phyloP scores from a whole-genome alignment of 129 eudicot species.

The Solidago caesia region DNA sequence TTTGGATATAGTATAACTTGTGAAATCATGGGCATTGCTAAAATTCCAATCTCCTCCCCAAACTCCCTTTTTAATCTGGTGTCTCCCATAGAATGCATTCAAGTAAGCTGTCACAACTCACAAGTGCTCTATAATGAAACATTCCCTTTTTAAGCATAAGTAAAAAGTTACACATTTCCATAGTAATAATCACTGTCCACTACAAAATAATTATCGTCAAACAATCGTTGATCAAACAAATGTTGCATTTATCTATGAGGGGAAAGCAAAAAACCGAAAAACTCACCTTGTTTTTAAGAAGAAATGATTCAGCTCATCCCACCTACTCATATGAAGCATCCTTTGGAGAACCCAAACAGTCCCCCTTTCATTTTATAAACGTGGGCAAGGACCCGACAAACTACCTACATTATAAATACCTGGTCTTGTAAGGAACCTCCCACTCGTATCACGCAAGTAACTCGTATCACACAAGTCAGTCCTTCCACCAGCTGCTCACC shows the following conservation, averaged over 20 bases:
- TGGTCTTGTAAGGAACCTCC: slow-evolving; percentile 98
- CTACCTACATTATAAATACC: slow-evolving; percentile 65
- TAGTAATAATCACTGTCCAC: background rate
- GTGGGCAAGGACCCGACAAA: slow-evolving; percentile 50
- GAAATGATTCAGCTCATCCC: slow-evolving; percentile 85
- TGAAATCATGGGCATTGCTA: slow-evolving; percentile 74
- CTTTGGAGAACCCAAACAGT: slow-evolving; percentile 81
- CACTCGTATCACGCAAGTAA: no score
- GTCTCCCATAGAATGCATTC: slow-evolving; percentile 88
- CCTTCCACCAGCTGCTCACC: no score
- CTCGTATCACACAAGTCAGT: no score
- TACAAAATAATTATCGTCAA: background rate
- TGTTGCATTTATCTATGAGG: background rate
- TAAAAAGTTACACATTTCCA: background rate
- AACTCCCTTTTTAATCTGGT: slow-evolving; percentile 34
- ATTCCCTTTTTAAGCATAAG: slow-evolving; percentile 13
- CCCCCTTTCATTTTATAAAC: slow-evolving; percentile 52
- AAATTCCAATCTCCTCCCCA: slow-evolving; percentile 84
- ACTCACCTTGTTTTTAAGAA: slow-evolving; percentile 72
- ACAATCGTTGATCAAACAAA: slow-evolving; percentile 1
- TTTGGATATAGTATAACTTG: slow-evolving; percentile 65
- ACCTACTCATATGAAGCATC: slow-evolving; percentile 74
- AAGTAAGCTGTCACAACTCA: slow-evolving; percentile 58
- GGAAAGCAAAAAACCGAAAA: background rate
- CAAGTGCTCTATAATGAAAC: slow-evolving; percentile 53